These are phyloP conservation scores for Scheffersomyces insectosa DNA, from an alignment of 1,139 yeast species.

Conservation along the genomic window DNA sequence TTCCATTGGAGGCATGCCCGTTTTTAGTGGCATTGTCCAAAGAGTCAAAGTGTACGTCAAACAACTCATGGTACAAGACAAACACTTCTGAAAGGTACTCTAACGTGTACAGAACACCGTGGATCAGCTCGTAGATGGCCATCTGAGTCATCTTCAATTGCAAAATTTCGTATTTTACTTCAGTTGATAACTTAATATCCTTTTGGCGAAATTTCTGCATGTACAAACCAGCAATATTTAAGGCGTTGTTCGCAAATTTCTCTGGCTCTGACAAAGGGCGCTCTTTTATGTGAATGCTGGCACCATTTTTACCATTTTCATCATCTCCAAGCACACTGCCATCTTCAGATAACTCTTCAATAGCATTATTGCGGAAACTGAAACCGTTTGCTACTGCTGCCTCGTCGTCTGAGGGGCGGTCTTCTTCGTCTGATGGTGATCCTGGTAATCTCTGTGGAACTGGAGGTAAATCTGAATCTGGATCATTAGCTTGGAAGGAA, in stretches of 20 bases:
- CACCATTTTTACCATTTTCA: constrained; percentile 3
- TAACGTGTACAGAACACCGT: constrained; percentile 62
- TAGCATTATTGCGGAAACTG: background rate
- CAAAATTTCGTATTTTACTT: constrained; percentile 56
- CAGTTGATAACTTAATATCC: constrained; percentile 27
- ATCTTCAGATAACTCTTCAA: background rate
- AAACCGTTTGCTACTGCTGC: constrained; percentile 2
- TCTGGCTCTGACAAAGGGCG: constrained; percentile 30
- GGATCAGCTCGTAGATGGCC: constrained; percentile 63
- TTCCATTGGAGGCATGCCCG: constrained; percentile 5
- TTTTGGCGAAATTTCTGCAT: constrained; percentile 32
- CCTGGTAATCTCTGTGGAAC: background rate
- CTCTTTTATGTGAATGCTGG: constrained; percentile 1
- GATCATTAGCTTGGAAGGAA: constrained; percentile 28
- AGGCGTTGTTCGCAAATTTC: constrained; percentile 42
- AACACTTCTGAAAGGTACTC: constrained; percentile 70
- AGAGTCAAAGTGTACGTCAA: constrained; percentile 32
- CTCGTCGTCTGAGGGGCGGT: background rate
- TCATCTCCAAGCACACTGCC: constrained; percentile 1
- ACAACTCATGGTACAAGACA: constrained; percentile 56
- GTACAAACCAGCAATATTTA: constrained; percentile 45
- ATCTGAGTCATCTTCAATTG: constrained; percentile 78
- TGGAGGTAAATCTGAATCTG: constrained; percentile 12
- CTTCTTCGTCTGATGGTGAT: background rate
- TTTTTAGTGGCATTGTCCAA: background rate